Conservation (phyloP, 2,329 filamentous ascomycete genomes). For the Diaporthe vexans region DNA sequence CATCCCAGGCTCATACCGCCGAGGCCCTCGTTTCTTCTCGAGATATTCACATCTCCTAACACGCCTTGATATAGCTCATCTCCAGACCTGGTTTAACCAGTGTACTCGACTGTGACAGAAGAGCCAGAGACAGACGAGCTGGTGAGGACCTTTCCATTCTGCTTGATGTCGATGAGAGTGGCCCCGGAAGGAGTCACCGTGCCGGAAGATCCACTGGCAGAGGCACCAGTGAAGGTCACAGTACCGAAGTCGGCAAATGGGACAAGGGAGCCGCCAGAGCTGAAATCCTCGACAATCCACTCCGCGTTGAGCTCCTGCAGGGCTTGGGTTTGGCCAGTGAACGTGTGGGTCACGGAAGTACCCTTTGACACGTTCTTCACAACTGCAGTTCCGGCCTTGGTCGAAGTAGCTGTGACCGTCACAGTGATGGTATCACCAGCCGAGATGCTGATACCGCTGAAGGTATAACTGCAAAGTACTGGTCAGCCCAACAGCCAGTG, state of each 20-base stretch:
- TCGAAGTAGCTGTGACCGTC: slow-evolving; percentile 55
- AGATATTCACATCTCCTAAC: not conserved
- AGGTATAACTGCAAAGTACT: slow-evolving; percentile 40
- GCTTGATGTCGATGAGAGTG: slow-evolving; percentile 76
- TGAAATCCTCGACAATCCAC: slow-evolving; percentile 74
- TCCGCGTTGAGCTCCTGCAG: slow-evolving; percentile 71
- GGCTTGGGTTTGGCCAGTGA: slow-evolving; percentile 57
- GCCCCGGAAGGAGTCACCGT: slow-evolving; percentile 55
- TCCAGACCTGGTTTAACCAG: slow-evolving; percentile 43
- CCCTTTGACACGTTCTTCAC: slow-evolving; percentile 65
- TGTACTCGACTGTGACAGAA: slow-evolving; percentile 58
- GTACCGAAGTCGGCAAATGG: slow-evolving; percentile 62
- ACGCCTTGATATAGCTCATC: not conserved
- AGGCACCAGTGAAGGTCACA: slow-evolving; percentile 58
- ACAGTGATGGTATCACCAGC: slow-evolving; percentile 47
- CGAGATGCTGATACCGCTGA: slow-evolving; percentile 44
- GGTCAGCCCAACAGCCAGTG: not conserved
- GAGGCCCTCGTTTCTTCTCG: too few relatives aligned
- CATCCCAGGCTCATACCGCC: not conserved
- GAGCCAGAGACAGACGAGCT: slow-evolving; percentile 43
- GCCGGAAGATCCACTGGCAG: slow-evolving; percentile 49
- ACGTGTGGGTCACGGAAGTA: slow-evolving; percentile 63
- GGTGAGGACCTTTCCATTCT: slow-evolving; percentile 73
- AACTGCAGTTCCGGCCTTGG: slow-evolving; percentile 57
- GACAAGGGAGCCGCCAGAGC: slow-evolving; percentile 55